Evolutionary conservation across 2,329 filamentous ascomycete genomes (phyloP).

Genomic region (Tetracladium maxilliforme): DNA sequence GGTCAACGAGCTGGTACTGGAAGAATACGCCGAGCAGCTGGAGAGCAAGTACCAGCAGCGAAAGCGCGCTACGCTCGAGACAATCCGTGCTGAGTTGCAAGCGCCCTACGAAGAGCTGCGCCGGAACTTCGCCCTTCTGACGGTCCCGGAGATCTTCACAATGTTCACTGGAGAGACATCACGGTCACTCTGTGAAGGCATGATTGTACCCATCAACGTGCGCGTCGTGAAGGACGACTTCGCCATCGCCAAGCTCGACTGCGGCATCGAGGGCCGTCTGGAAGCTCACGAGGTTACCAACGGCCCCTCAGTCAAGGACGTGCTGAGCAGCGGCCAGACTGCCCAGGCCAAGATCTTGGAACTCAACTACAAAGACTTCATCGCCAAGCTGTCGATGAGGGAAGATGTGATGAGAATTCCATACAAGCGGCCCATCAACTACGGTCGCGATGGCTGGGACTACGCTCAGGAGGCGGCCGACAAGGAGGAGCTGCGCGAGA

Average conservation of each 20-base stretch:
- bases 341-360: conserved; percentile 78
- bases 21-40: conserved; percentile 93
- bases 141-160: conserved; percentile 73
- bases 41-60: conserved; percentile 85
- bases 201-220: conserved; percentile 84
- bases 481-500: conserved; percentile 70
- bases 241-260: conserved; percentile 86
- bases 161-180: conserved; percentile 92
- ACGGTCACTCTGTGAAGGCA: conserved; percentile 70
- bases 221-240: conserved; percentile 84
- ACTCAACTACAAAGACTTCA: conserved; percentile 75
- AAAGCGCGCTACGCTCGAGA: conserved; percentile 91
- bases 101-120: conserved; percentile 90
- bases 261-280: conserved; percentile 80
- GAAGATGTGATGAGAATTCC: conserved; percentile 68
- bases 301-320: conserved; percentile 51
- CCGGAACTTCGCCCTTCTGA: conserved; percentile 58
- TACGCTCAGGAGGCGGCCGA: conserved; percentile 67
- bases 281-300: conserved; percentile 71
- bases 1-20: conserved; percentile 88
- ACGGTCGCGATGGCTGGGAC: conserved; percentile 76
- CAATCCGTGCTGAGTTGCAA: conserved; percentile 85
- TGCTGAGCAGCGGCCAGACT: conserved; percentile 69
- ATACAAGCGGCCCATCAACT: conserved; percentile 54
- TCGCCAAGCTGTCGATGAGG: conserved; percentile 69